These are phyloP conservation scores for Stellera chamaejasme DNA, from an alignment of 345 rosid species.

Conservation along the genomic window DNA sequence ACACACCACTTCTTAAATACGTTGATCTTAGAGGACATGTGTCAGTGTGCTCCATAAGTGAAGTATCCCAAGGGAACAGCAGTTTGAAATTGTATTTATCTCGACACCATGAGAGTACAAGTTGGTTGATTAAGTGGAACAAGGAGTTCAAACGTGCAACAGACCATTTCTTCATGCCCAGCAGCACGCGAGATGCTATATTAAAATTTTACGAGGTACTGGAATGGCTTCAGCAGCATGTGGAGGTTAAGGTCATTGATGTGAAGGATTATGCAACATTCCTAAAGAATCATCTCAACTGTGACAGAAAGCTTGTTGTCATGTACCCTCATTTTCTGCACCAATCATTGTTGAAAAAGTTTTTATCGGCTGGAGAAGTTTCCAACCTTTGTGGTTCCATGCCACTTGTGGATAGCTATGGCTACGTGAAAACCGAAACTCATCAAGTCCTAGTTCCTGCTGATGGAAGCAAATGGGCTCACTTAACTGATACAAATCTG, in stretches of 20 bases:
- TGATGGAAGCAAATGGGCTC: conserved; percentile 52
- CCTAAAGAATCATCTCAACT: conserved; percentile 11
- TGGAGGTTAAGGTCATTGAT: conserved; percentile 5
- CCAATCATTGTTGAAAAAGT: conserved; percentile 22
- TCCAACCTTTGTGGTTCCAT: conserved; percentile 19
- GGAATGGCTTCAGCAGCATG: conserved; percentile 33
- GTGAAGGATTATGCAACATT: conserved; percentile 25
- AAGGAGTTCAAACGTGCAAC: conserved; percentile 30
- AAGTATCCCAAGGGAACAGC: background rate
- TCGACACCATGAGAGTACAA: background rate
- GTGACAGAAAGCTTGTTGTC: conserved; percentile 29
- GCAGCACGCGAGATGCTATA: conserved; percentile 27
- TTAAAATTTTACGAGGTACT: conserved; percentile 7
- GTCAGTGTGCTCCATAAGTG: conserved; percentile 25
- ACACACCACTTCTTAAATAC: conserved; percentile 47
- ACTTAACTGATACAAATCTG: conserved; percentile 40
- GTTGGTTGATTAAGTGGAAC: conserved; percentile 57
- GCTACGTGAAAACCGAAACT: conserved; percentile 13
- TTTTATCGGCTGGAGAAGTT: conserved; percentile 23
- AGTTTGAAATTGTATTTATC: conserved; percentile 19
- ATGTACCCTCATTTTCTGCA: conserved; percentile 48
- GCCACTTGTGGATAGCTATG: conserved; percentile 56
- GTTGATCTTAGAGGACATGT: conserved; percentile 25
- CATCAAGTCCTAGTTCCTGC: conserved; percentile 58
- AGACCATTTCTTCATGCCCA: conserved; percentile 38